These are phyloP conservation scores for Alnus glutinosa DNA, from an alignment of 306 rosid genomes.

Conservation along the genomic window DNA sequence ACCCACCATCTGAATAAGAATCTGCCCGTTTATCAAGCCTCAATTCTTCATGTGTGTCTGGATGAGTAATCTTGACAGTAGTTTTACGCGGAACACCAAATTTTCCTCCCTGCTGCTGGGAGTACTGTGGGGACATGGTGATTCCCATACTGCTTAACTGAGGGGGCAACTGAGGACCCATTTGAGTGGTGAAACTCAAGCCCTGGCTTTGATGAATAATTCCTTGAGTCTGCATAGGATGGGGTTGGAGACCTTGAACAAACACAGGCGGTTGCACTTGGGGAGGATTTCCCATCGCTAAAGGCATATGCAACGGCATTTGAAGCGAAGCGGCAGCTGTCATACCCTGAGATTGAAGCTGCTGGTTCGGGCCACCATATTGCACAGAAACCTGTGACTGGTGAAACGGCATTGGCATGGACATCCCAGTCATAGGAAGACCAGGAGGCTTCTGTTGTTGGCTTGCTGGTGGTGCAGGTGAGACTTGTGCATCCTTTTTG, in stretches of 20 bases:
- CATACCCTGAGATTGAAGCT: slow-evolving; percentile 80
- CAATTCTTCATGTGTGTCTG: slow-evolving; percentile 88
- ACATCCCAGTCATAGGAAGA: slow-evolving; percentile 60
- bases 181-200: slow-evolving; percentile 59
- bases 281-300: slow-evolving; percentile 66
- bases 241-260: slow-evolving; percentile 70
- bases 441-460: slow-evolving; percentile 72
- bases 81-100: slow-evolving; percentile 69
- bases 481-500: slow-evolving; percentile 55
- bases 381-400: slow-evolving; percentile 69
- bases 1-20: slow-evolving; percentile 57
- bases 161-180: slow-evolving; percentile 72
- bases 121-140: slow-evolving; percentile 49
- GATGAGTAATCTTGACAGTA: slow-evolving; percentile 88
- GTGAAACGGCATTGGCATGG: slow-evolving; percentile 63
- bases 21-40: slow-evolving; percentile 76
- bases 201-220: slow-evolving; percentile 70
- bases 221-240: slow-evolving; percentile 76
- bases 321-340: slow-evolving; percentile 62
- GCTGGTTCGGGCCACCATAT: slow-evolving; percentile 77
- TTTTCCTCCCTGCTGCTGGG: slow-evolving; percentile 83
- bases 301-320: slow-evolving; percentile 61
- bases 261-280: slow-evolving; percentile 77
- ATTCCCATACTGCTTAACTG: slow-evolving; percentile 75
- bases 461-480: slow-evolving; percentile 42